phyloP scores from a whole-genome alignment of 2,329 filamentous ascomycete genomes.

The Xylaria hypoxylon region DNA sequence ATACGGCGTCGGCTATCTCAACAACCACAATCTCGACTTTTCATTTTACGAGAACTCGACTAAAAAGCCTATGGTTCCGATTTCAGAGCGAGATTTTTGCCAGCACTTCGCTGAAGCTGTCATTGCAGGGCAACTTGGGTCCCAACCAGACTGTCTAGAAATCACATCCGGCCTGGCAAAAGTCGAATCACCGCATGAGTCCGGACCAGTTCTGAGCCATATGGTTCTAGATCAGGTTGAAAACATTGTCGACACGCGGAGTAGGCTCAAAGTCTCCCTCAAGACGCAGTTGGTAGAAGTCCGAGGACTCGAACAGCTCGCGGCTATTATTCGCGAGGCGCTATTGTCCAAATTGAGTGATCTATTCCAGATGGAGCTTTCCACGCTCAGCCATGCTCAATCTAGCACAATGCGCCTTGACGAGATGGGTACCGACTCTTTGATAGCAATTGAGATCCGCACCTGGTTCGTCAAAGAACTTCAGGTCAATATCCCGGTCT shows the following conservation, averaged over 20 bases:
- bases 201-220: not conserved
- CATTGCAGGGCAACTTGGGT: constrained; percentile 3
- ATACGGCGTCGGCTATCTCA: constrained; percentile 12
- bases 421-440: constrained; percentile 6
- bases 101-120: constrained; percentile 26
- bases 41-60: not conserved
- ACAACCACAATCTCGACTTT: not conserved
- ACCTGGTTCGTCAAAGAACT: not conserved
- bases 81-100: constrained; percentile 23
- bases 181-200: not conserved
- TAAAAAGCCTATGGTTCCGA: not conserved
- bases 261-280: not conserved
- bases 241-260: too few species aligned
- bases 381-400: not conserved
- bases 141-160: not conserved
- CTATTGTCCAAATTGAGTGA: not conserved
- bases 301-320: not conserved
- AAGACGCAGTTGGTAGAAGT: not conserved
- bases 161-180: not conserved
- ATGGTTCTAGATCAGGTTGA: not conserved
- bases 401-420: not conserved
- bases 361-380: not conserved
- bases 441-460: not conserved
- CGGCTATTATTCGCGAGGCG: not conserved
- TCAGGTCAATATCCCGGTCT: not conserved